These are phyloP conservation scores for Astrothelium macrocarpum DNA, from an alignment of 495 filamentous ascomycete genomes.

Conservation along the genomic window DNA sequence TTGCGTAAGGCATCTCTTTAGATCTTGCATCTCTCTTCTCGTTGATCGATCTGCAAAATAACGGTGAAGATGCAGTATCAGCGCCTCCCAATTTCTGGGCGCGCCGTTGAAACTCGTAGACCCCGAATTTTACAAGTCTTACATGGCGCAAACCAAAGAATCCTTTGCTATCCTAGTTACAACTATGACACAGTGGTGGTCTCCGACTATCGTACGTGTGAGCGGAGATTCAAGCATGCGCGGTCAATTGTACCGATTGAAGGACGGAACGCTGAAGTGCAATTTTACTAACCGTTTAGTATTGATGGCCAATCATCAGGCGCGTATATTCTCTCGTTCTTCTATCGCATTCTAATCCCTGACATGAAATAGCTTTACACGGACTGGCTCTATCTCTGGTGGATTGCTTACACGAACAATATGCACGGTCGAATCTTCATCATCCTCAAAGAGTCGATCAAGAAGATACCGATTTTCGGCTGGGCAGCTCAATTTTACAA, in stretches of 20 bases:
- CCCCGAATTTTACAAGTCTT: slow-evolving; percentile 32
- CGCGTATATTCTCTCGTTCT: too few species aligned
- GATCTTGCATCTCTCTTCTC: not conserved
- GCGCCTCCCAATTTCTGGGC: slow-evolving; percentile 34
- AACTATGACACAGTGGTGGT: slow-evolving; percentile 36
- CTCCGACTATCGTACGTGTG: slow-evolving; percentile 32
- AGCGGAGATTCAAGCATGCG: slow-evolving; percentile 34
- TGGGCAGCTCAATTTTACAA: slow-evolving; percentile 36
- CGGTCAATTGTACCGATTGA: slow-evolving; percentile 30
- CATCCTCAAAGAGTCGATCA: slow-evolving; percentile 36
- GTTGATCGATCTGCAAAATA: not conserved
- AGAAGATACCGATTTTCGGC: slow-evolving; percentile 33
- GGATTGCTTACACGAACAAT: slow-evolving; percentile 36
- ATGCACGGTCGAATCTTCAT: slow-evolving; percentile 38
- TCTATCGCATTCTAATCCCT: too few species aligned
- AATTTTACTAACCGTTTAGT: slow-evolving; percentile 33
- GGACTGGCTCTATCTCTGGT: slow-evolving; percentile 38
- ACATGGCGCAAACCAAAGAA: slow-evolving; percentile 38
- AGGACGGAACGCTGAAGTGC: slow-evolving; percentile 33
- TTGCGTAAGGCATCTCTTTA: slow-evolving; percentile 22
- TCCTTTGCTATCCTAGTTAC: slow-evolving; percentile 36
- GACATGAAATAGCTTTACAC: slow-evolving; percentile 25
- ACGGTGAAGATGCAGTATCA: slow-evolving; percentile 21
- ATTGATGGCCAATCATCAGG: slow-evolving; percentile 37
- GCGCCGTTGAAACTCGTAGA: slow-evolving; percentile 34